Conservation (phyloP, 192 early-diverging fungal genomes). For the Coemansia sp. region DNA sequence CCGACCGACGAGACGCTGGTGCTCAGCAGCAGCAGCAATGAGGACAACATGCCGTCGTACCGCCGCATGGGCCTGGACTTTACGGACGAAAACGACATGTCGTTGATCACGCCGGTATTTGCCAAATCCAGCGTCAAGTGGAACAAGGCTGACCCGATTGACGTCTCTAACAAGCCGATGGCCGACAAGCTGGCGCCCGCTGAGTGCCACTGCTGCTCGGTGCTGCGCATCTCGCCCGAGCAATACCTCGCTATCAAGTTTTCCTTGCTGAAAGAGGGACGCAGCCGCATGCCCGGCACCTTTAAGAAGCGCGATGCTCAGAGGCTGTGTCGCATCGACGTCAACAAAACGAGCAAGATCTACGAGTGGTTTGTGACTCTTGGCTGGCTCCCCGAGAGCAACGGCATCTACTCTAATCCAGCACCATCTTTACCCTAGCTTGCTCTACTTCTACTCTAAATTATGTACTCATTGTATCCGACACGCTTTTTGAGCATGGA, state of each 20-base stretch:
- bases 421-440: background rate
- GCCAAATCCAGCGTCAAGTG: conserved; percentile 46
- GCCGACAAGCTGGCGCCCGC: conserved; percentile 49
- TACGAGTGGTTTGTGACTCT: conserved; percentile 85
- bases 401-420: conserved; percentile 30
- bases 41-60: conserved; percentile 43
- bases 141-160: conserved; percentile 51
- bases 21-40: conserved; percentile 6
- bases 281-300: conserved; percentile 15
- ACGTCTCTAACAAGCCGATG: conserved; percentile 34
- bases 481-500: background rate
- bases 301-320: conserved; percentile 94
- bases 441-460: background rate
- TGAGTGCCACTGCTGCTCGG: conserved; percentile 72
- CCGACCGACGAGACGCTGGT: background rate
- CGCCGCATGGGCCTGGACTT: conserved; percentile 29
- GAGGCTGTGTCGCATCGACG: conserved; percentile 85
- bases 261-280: conserved; percentile 64
- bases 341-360: conserved; percentile 88
- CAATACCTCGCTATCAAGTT: conserved; percentile 83
- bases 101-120: conserved; percentile 24
- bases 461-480: background rate
- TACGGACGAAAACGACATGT: conserved; percentile 17
- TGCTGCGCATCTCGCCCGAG: conserved; percentile 76
- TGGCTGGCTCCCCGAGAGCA: conserved; percentile 71